phyloP scores from a whole-genome alignment of 257 asterid species.

The Jasminum sambac region DNA sequence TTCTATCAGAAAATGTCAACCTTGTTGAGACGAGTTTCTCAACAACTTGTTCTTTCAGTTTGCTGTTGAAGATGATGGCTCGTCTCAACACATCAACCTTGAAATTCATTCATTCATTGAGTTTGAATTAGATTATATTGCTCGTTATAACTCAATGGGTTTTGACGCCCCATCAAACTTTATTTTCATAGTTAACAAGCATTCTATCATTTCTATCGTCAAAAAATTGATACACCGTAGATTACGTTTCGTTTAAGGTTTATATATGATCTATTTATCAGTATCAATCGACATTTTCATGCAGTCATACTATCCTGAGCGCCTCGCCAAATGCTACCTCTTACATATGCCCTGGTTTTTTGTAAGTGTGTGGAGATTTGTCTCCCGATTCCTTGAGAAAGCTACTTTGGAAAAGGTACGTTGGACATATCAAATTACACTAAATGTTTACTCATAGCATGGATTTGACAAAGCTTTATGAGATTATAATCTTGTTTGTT shows the following conservation, averaged over 20 bases:
- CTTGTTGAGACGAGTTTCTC: no score
- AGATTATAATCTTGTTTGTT: no score
- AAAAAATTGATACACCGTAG: not conserved
- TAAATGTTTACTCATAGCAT: not conserved
- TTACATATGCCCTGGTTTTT: constrained; percentile 75
- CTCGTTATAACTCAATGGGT: no score
- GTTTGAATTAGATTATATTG: no score
- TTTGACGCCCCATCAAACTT: no score
- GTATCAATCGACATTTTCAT: constrained; percentile 4
- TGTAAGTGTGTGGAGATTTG: constrained; percentile 61
- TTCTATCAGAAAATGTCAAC: no score
- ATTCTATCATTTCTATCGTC: not conserved
- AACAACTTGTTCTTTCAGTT: no score
- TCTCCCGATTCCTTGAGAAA: constrained; percentile 68
- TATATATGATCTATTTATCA: not conserved
- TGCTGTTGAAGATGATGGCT: no score
- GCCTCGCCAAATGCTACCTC: constrained; percentile 60
- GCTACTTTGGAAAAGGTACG: constrained; percentile 67
- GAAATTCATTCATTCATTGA: no score
- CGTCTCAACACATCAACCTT: no score
- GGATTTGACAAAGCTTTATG: no score
- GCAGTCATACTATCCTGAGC: constrained; percentile 78
- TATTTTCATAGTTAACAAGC: not conserved
- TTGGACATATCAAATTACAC: not conserved
- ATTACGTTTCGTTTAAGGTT: not conserved